Evolutionary conservation across 1,284 basidiomycete species (phyloP).

Genomic region (Amylostereum chailletii): DNA sequence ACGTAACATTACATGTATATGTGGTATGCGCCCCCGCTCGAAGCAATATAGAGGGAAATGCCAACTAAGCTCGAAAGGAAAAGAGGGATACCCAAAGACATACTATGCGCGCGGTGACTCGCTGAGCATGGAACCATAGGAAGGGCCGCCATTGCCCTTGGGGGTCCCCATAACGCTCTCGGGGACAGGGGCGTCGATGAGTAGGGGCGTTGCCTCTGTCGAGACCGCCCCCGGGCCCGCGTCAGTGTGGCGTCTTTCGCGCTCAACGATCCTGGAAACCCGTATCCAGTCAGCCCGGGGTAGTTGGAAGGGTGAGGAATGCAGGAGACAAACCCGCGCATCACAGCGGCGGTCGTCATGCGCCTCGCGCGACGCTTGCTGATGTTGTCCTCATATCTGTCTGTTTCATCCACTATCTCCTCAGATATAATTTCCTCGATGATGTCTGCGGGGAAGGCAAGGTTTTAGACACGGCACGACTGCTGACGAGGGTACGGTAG

Average conservation of each 20-base stretch:
- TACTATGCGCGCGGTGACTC: slow-evolving; percentile 3
- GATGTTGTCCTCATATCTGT: slow-evolving; percentile 80
- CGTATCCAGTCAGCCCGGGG: background rate
- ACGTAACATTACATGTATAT: too few species aligned
- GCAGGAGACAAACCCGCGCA: slow-evolving; percentile 56
- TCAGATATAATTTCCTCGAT: slow-evolving; percentile 84
- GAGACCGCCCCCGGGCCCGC: background rate
- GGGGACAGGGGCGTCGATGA: slow-evolving; percentile 1
- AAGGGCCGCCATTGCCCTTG: too few species aligned
- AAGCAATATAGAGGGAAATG: background rate
- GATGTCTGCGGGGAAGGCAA: slow-evolving; percentile 36
- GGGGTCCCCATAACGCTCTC: background rate
- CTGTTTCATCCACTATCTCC: slow-evolving; percentile 88
- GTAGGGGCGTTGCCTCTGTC: slow-evolving; percentile 16
- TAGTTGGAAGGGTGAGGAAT: background rate
- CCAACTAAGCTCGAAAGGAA: background rate
- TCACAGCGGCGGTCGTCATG: slow-evolving; percentile 64
- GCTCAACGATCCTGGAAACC: slow-evolving; percentile 29
- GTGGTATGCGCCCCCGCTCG: too few species aligned
- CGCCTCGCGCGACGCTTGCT: slow-evolving; percentile 67
- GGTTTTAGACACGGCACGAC: background rate
- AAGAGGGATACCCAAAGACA: background rate
- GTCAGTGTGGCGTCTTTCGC: slow-evolving; percentile 22
- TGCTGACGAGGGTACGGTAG: background rate
- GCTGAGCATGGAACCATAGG: slow-evolving; percentile 2